Base-by-base conservation (phyloP, 2,329 filamentous ascomycete species). In the Colletotrichum phormii region DNA sequence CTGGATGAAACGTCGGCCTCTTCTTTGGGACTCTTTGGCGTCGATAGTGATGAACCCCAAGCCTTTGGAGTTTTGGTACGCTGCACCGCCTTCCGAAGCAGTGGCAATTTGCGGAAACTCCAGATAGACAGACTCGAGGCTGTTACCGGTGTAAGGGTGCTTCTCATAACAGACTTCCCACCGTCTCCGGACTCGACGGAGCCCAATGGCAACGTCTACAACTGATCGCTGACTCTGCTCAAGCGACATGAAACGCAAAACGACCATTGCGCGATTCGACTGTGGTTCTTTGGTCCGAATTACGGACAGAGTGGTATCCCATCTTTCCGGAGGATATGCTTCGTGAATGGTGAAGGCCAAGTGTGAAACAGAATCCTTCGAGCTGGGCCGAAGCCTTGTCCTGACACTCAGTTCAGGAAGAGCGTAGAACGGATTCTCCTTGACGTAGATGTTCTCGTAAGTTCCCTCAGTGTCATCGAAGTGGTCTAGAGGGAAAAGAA, bases 121-220 rank as follows among this genome's bases (percentile, higher is more conserved):
- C 22, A 24, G 5, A 4, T 64, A 68, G 4, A 68, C 6, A 1
- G 35, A 4, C 11, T 49, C 37, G 5, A 68, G 51, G 4, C 51
- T 35, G 1, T 55, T 42, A 5, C 54, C 67, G 4, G 12, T 6
- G 18, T 15, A 22, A 13, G 67, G 24, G 9, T 59, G 55, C n/a
- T 66, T 66, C 22, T 71, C 54, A 2, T 66, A 54, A 31, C 67
- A 71, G 1, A 66, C n/a, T 5, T 60, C 54, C 67, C 62, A 71
- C 1, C 42, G 13, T 29, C 54, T 49, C 12, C 26, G n/a, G 1
- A 46, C 26, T 4, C 62, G 67, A 31, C 22, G 53, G 7, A 71
- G 62, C 4, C 67, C 67, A 1, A 71, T 22, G 0, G 67, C 31
- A 12, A 71, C 13, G 3, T 71, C 55, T 7, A 66, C 24, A 5